Conservation (phyloP, 371 early-diverging fungal species). For the Rhizomucor pusillus region DNA sequence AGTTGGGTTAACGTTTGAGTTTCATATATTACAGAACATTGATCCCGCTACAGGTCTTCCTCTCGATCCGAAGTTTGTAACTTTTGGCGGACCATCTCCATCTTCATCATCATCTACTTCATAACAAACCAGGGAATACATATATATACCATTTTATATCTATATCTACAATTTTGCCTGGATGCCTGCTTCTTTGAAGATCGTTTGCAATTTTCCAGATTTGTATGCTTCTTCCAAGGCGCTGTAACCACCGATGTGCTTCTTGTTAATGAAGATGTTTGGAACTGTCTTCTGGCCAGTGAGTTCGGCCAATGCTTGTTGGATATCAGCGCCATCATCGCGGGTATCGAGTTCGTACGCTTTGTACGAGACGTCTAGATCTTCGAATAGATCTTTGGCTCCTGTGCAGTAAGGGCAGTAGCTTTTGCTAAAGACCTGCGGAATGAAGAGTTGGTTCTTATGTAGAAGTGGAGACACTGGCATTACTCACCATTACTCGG, state of each 20-base stretch:
- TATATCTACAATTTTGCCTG: conserved; percentile 2
- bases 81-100: conserved; percentile 35
- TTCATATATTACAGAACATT: conserved; percentile 51
- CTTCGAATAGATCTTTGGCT: conserved; percentile 66
- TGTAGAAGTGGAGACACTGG: neutral
- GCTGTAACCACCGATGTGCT: conserved; percentile 87
- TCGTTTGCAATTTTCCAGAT: conserved; percentile 53
- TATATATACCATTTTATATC: neutral
- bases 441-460: neutral
- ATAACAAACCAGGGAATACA: conserved; percentile 2
- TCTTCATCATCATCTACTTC: conserved; percentile 13
- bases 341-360: conserved; percentile 60
- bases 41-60: conserved; percentile 80
- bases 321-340: conserved; percentile 75
- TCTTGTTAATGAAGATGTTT: conserved; percentile 80
- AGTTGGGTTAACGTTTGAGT: neutral
- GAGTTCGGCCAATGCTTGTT: conserved; percentile 61
- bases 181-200: conserved; percentile 43
- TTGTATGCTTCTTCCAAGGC: conserved; percentile 56
- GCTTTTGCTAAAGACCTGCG: conserved; percentile 80
- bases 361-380: conserved; percentile 46
- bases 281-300: conserved; percentile 90
- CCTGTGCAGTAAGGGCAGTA: conserved; percentile 83
- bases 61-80: conserved; percentile 75
- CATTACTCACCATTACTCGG: conserved; percentile 29